phyloP scores from a whole-genome alignment of 768 basidiomycete species.

The Pleurotus citrinopileatus region DNA sequence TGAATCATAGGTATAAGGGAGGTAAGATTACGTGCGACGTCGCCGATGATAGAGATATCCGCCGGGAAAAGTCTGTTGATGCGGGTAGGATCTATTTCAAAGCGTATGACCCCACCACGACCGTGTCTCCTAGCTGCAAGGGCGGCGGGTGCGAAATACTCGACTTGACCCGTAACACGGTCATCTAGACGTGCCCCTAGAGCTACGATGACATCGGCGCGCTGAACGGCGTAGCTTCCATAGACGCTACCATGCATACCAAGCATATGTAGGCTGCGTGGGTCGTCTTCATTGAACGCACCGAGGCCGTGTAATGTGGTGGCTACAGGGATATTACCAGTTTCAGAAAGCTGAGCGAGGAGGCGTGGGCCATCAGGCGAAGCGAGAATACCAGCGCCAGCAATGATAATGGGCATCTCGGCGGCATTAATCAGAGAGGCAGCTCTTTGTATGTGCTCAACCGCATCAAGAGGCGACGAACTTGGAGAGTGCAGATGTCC shows the following conservation, averaged over 20 bases:
- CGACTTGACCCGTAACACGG: constrained; percentile 91
- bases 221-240: constrained; percentile 96
- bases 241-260: constrained; percentile 99
- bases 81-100: constrained; percentile 98
- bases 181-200: constrained; percentile 97
- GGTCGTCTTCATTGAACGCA: constrained; percentile 88
- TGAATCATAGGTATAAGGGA: constrained; percentile 80
- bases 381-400: constrained; percentile 86
- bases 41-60: constrained; percentile 89
- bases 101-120: constrained; percentile 96
- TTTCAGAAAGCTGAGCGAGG: constrained; percentile 69
- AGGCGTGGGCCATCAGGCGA: constrained; percentile 79
- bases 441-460: constrained; percentile 70
- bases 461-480: constrained; percentile 55
- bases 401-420: constrained; percentile 88
- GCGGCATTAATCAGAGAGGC: constrained; percentile 91
- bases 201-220: constrained; percentile 96
- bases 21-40: constrained; percentile 82
- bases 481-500: constrained; percentile 64
- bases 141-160: constrained; percentile 88
- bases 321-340: constrained; percentile 95
- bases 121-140: constrained; percentile 80
- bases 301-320: constrained; percentile 97
- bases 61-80: constrained; percentile 98
- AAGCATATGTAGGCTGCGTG: constrained; percentile 90